Evolutionary conservation across 1,284 basidiomycete genomes (phyloP).

Genomic region (Cystobasidium sp.): DNA sequence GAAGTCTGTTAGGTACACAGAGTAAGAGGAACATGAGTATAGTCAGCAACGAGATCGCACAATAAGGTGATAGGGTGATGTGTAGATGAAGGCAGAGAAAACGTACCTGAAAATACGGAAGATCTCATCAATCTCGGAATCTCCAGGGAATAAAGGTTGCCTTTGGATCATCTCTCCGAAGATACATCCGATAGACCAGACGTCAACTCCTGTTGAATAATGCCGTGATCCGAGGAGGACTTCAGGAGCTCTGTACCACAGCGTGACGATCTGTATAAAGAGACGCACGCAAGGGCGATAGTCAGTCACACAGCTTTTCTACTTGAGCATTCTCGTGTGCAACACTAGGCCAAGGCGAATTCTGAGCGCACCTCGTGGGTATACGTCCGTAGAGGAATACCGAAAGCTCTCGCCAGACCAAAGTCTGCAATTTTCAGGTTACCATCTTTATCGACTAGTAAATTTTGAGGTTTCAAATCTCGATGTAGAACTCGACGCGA

Average conservation of each 20-base stretch:
- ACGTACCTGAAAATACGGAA: slow-evolving; percentile 95
- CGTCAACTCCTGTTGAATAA: slow-evolving; percentile 85
- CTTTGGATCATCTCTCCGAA: slow-evolving; percentile 93
- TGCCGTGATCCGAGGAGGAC: slow-evolving; percentile 93
- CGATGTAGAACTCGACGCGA: slow-evolving; percentile 94
- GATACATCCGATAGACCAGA: slow-evolving; percentile 97
- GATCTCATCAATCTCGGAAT: slow-evolving; percentile 99
- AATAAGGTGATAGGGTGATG: background rate
- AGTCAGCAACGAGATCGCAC: background rate
- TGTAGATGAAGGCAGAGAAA: background rate
- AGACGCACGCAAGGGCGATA: background rate
- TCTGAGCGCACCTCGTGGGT: slow-evolving; percentile 80
- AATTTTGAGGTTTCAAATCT: slow-evolving; percentile 96
- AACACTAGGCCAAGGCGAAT: background rate
- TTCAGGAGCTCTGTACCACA: slow-evolving; percentile 98
- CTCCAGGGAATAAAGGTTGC: slow-evolving; percentile 68
- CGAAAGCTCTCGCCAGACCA: slow-evolving; percentile 93
- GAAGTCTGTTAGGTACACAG: slow-evolving; percentile 64
- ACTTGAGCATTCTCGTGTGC: background rate
- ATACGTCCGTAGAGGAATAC: slow-evolving; percentile 95
- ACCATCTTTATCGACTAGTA: slow-evolving; percentile 86
- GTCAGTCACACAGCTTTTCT: background rate
- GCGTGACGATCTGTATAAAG: slow-evolving; percentile 81
- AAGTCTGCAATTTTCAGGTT: slow-evolving; percentile 97
- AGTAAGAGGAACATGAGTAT: background rate